Percentiles rank a stretch among this genome's conserved stretches.
Conservation (phyloP, 805 yeast species). For the Vanderwaltozyma yarrowii region DNA sequence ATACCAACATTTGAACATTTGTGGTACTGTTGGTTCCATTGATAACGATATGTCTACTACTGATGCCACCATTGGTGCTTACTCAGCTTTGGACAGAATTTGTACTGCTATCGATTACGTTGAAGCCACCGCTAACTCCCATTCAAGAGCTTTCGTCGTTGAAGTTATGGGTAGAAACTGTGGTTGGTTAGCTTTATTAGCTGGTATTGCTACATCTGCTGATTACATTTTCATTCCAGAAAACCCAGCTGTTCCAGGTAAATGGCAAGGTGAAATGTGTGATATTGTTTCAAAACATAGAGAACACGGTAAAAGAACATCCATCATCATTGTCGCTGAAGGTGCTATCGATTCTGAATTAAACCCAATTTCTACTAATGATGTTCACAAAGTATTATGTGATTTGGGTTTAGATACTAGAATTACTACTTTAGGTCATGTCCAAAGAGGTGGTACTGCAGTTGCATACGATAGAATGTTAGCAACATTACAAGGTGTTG, state of each 20-base stretch:
- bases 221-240: conserved; percentile 77
- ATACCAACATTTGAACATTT: conserved; percentile 51
- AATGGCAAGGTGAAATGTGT: conserved; percentile 62
- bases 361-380: conserved; percentile 54
- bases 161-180: conserved; percentile 89
- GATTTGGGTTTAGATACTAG: conserved; percentile 66
- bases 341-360: conserved; percentile 69
- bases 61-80: conserved; percentile 74
- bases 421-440: conserved; percentile 69
- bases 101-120: conserved; percentile 66
- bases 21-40: conserved; percentile 74
- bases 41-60: conserved; percentile 82
- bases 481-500: conserved; percentile 75
- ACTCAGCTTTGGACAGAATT: conserved; percentile 66
- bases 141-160: conserved; percentile 72
- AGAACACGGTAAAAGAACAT: conserved; percentile 62
- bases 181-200: conserved; percentile 79
- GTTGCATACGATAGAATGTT: conserved; percentile 63
- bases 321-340: conserved; percentile 74
- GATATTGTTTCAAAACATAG: conserved; percentile 56
- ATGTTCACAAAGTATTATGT: conserved; percentile 57
- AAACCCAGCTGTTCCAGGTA: conserved; percentile 51
- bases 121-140: conserved; percentile 77
- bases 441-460: conserved; percentile 77
- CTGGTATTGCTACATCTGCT: conserved; percentile 73